A percentile compares a stretch with the other conserved stretches of the same genome.
Conservation (phyloP, 2,329 filamentous ascomycete species). For the Westerdykella aurantiaca region DNA sequence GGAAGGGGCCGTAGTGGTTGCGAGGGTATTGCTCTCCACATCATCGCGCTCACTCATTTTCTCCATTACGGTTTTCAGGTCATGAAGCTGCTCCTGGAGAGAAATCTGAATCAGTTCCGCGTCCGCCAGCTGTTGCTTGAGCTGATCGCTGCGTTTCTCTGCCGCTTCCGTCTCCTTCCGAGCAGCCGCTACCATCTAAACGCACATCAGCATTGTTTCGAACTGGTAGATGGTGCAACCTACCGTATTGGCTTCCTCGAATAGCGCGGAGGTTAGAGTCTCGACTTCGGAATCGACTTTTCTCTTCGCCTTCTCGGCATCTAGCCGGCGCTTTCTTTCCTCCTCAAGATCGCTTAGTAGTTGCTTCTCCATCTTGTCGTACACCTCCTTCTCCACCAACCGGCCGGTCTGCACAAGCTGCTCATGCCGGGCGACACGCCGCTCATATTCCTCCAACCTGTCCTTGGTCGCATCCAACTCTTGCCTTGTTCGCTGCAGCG, state of each 20-base stretch:
- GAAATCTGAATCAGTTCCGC: slow-evolving; percentile 79
- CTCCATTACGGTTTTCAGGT: slow-evolving; percentile 90
- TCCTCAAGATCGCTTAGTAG: slow-evolving; percentile 39
- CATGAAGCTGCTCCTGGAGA: slow-evolving; percentile 85
- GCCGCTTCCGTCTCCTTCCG: slow-evolving; percentile 77
- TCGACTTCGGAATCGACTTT: slow-evolving; percentile 90
- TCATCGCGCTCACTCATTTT: slow-evolving; percentile 75
- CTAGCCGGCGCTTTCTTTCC: slow-evolving; percentile 38
- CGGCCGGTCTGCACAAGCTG: slow-evolving; percentile 65
- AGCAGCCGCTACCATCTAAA: slow-evolving; percentile 87
- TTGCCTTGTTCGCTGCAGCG: slow-evolving; percentile 71
- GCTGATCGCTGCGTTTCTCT: slow-evolving; percentile 79
- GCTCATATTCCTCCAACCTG: slow-evolving; percentile 63
- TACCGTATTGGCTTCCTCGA: slow-evolving; percentile 91
- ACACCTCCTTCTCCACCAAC: slow-evolving; percentile 66
- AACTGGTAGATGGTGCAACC: slow-evolving; percentile 10
- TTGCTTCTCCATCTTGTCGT: slow-evolving; percentile 52
- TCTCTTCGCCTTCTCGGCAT: slow-evolving; percentile 62
- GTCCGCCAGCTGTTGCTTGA: slow-evolving; percentile 78
- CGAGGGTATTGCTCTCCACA: slow-evolving; percentile 60
- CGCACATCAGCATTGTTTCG: neutral
- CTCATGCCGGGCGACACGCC: slow-evolving; percentile 62
- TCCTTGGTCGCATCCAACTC: slow-evolving; percentile 71
- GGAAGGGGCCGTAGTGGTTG: slow-evolving; percentile 61
- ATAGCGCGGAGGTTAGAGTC: slow-evolving; percentile 83